A percentile compares a stretch with the other conserved stretches of the same genome.
Conservation (phyloP, 768 basidiomycete genomes). For the Boletus subcaerulescens region DNA sequence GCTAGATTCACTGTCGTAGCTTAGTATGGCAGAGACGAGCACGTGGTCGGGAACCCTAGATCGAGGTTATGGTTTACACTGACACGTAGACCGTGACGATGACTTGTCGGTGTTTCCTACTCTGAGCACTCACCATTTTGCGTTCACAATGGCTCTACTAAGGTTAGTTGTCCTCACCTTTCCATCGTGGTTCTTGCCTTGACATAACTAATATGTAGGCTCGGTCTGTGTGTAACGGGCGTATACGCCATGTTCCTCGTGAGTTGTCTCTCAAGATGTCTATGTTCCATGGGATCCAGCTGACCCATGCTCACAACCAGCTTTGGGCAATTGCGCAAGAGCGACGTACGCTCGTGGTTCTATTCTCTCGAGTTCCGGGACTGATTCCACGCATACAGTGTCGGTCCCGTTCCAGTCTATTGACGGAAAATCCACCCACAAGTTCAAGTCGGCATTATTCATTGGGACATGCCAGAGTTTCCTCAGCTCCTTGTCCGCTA, state of each 20-base stretch:
- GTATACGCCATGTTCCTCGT: constrained; percentile 94
- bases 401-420: constrained; percentile 79
- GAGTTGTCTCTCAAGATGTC: constrained; percentile 26
- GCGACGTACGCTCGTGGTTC: constrained; percentile 54
- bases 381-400: constrained; percentile 41
- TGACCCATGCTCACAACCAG: constrained; percentile 36
- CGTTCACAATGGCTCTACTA: constrained; percentile 21
- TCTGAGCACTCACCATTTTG: not conserved
- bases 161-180: constrained; percentile 13
- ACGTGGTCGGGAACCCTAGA: too few relatives aligned
- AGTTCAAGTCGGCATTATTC: constrained; percentile 84
- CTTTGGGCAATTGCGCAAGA: constrained; percentile 95
- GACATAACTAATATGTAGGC: constrained; percentile 35
- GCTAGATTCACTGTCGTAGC: too few relatives aligned
- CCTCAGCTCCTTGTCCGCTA: constrained; percentile 70
- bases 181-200: not conserved
- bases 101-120: not conserved
- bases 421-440: constrained; percentile 58
- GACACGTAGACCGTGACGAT: not conserved
- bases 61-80: not conserved
- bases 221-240: constrained; percentile 75
- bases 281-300: not conserved
- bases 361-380: not conserved
- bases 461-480: constrained; percentile 83
- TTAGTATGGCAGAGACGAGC: too few relatives aligned